These are phyloP conservation scores for Tricholoma saponaceum DNA, from an alignment of 768 basidiomycete species.

Conservation along the genomic window DNA sequence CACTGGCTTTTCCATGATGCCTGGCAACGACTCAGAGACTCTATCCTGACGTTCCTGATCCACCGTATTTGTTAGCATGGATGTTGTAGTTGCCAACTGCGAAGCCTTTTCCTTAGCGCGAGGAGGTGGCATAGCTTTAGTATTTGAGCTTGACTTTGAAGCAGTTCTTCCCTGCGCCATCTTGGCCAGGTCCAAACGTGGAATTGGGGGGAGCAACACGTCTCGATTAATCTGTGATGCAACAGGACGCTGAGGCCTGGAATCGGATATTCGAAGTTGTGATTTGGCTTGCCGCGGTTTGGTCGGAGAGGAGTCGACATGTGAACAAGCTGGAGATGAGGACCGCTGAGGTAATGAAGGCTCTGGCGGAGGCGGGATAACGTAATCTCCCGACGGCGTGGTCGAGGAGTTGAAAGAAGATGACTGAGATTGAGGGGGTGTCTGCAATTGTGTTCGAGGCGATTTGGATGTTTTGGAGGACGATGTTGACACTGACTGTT, in stretches of 20 bases:
- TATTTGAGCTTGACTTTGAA: neutral
- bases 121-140: neutral
- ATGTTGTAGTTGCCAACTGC: neutral
- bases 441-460: conserved; percentile 28
- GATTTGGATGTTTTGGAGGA: neutral
- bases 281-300: conserved; percentile 9
- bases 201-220: conserved; percentile 5
- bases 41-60: neutral
- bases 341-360: conserved; percentile 18
- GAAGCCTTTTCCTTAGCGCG: neutral
- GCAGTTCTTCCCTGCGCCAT: neutral
- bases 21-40: neutral
- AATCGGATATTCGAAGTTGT: conserved; percentile 6
- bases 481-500: neutral
- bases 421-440: conserved; percentile 36
- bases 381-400: conserved; percentile 15
- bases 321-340: conserved; percentile 13
- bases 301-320: conserved; percentile 14
- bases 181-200: conserved; percentile 12
- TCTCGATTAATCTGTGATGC: conserved; percentile 1
- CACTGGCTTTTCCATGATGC: neutral
- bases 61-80: neutral
- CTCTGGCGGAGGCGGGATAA: conserved; percentile 9
- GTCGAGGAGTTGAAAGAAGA: conserved; percentile 24
- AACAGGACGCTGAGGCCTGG: neutral